A percentile compares a stretch with the other conserved stretches of the same genome.
These are phyloP conservation scores for Nakazawaea wyomingensis DNA, from an alignment of 805 yeast genomes.

Conservation along the genomic window DNA sequence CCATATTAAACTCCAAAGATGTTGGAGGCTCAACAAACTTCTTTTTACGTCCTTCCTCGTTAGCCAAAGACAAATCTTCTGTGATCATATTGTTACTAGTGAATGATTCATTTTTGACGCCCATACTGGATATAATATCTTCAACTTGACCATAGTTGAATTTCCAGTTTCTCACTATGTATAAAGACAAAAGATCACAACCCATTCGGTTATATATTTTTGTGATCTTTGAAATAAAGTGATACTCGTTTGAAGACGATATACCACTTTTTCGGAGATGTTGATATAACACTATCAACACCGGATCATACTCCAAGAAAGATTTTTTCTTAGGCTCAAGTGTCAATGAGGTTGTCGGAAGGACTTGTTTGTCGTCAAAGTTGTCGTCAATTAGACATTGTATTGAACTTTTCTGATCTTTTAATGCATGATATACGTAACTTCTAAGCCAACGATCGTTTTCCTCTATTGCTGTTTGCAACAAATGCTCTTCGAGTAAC, in stretches of 20 bases:
- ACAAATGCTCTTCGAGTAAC: constrained; percentile 43
- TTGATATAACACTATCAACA: constrained; percentile 59
- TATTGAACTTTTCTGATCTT: constrained; percentile 8
- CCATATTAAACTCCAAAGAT: constrained; percentile 74
- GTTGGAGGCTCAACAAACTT: constrained; percentile 16
- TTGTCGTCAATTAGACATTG: constrained; percentile 11
- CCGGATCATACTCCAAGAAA: constrained; percentile 76
- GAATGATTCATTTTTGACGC: not conserved
- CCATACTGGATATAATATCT: not conserved
- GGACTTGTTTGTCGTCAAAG: constrained; percentile 16
- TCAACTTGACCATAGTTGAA: constrained; percentile 31
- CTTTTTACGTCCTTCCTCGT: not conserved
- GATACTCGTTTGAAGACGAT: constrained; percentile 45
- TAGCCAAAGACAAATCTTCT: constrained; percentile 4
- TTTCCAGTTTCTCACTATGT: constrained; percentile 62
- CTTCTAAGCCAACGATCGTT: constrained; percentile 80
- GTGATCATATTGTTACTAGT: not conserved
- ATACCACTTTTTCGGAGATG: constrained; percentile 48
- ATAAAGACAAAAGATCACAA: constrained; percentile 71
- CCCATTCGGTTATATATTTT: constrained; percentile 83
- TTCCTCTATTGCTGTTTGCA: constrained; percentile 51
- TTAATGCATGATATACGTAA: constrained; percentile 46
- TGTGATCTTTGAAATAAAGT: constrained; percentile 57
- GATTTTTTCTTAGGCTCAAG: constrained; percentile 25
- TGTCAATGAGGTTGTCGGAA: constrained; percentile 25